A percentile compares a stretch with the other conserved stretches of the same genome.
These are phyloP conservation scores for Papiliotrema flavescens DNA, from an alignment of 1,284 basidiomycete species.

Conservation along the genomic window DNA sequence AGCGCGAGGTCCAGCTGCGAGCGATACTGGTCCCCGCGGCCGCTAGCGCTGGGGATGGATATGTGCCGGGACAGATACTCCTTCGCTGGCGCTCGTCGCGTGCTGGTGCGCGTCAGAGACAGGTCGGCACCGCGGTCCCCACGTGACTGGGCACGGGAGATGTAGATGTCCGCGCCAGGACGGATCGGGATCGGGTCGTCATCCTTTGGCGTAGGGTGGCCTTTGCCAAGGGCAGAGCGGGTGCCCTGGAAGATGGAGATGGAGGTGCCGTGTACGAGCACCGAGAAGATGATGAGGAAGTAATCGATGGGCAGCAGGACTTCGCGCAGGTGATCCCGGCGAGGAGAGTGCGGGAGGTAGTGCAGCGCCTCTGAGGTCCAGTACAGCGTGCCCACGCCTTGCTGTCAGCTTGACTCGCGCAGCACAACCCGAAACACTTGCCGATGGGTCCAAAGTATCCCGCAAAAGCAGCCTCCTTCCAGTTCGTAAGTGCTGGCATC, in stretches of 20 bases:
- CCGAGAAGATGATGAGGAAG: constrained; percentile 51
- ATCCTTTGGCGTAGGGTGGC: not conserved
- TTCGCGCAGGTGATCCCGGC: constrained; percentile 36
- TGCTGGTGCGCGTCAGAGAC: not conserved
- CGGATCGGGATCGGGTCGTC: constrained; percentile 6
- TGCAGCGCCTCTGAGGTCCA: constrained; percentile 19
- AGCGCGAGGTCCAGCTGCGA: constrained; percentile 2
- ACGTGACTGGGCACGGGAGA: not conserved
- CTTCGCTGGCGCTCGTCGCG: not conserved
- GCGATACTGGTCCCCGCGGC: not conserved
- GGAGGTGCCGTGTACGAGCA: constrained; percentile 49
- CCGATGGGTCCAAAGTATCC: constrained; percentile 45
- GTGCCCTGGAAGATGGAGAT: constrained; percentile 26
- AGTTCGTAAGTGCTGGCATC: constrained; percentile 32
- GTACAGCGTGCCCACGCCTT: not conserved
- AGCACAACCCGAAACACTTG: constrained; percentile 50
- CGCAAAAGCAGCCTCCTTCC: constrained; percentile 38
- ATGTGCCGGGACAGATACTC: constrained; percentile 3
- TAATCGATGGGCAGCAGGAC: constrained; percentile 52
- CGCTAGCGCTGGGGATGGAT: not conserved
- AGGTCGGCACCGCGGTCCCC: not conserved
- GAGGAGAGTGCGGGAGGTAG: constrained; percentile 46
- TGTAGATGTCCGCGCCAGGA: not conserved
- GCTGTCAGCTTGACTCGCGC: not conserved
- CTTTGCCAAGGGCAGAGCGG: constrained; percentile 1